A percentile compares a stretch with the other conserved stretches of the same genome.
These are phyloP conservation scores for Prinsepia uniflora DNA, from an alignment of 306 rosid species.

Conservation along the genomic window DNA sequence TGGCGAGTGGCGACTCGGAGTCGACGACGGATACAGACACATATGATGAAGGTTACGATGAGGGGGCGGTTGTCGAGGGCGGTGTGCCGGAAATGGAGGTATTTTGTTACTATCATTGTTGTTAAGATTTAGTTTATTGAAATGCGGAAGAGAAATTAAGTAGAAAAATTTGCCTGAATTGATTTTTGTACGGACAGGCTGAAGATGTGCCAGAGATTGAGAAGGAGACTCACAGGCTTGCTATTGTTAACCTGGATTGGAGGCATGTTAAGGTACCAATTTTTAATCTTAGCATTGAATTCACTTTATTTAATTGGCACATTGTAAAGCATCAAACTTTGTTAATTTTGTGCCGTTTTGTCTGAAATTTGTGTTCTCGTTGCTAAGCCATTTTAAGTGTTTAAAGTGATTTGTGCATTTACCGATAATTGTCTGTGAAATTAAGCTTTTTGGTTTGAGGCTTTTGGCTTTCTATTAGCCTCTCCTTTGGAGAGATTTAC, in stretches of 20 bases:
- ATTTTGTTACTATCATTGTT: neutral
- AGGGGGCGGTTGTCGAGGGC: conserved; percentile 30
- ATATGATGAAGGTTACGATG: conserved; percentile 42
- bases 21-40: conserved; percentile 27
- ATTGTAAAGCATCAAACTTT: neutral
- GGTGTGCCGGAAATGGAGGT: conserved; percentile 48
- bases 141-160: neutral
- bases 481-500: neutral
- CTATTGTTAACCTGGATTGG: conserved; percentile 93
- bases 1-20: conserved; percentile 29
- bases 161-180: neutral
- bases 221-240: conserved; percentile 69
- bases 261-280: conserved; percentile 64
- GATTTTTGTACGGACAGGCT: conserved; percentile 34
- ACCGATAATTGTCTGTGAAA: neutral
- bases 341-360: neutral
- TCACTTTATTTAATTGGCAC: neutral
- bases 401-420: neutral
- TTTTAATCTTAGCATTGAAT: neutral
- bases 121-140: neutral
- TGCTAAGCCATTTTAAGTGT: neutral
- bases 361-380: neutral
- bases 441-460: neutral
- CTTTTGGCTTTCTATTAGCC: neutral
- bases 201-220: conserved; percentile 52